These are phyloP conservation scores for Coccinonectria pachysandricola DNA, from an alignment of 2,329 filamentous ascomycete species.

Conservation along the genomic window DNA sequence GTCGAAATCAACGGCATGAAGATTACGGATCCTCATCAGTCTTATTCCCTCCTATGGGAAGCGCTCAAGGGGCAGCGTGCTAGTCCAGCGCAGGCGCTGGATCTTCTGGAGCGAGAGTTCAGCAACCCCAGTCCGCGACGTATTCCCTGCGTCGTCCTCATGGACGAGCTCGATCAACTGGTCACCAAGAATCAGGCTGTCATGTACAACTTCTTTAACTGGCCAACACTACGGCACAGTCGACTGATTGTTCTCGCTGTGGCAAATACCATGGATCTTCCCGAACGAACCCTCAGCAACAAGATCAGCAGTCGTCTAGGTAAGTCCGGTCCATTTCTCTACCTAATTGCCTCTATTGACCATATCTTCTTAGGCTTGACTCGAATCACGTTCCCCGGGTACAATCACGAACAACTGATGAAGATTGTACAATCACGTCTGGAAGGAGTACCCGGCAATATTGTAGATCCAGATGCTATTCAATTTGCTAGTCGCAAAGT, in stretches of 20 bases:
- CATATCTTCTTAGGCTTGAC: conserved; percentile 51
- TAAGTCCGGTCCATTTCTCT: no score
- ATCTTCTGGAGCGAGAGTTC: conserved; percentile 86
- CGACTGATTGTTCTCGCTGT: conserved; percentile 92
- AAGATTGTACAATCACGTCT: conserved; percentile 93
- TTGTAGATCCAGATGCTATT: conserved; percentile 86
- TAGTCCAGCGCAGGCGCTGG: conserved; percentile 80
- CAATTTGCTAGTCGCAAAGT: conserved; percentile 97
- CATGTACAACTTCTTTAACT: conserved; percentile 99
- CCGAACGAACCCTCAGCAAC: conserved; percentile 91
- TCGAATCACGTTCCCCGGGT: conserved; percentile 92
- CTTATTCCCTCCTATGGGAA: conserved; percentile 92
- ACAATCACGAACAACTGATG: conserved; percentile 95
- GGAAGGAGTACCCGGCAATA: conserved; percentile 74
- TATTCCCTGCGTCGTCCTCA: conserved; percentile 90
- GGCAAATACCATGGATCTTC: conserved; percentile 97
- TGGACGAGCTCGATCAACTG: conserved; percentile 96
- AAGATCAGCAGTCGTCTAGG: conserved; percentile 89
- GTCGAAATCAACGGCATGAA: conserved; percentile 99
- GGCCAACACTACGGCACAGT: conserved; percentile 85
- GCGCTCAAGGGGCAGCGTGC: conserved; percentile 88
- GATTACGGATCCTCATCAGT: conserved; percentile 94
- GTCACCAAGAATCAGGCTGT: conserved; percentile 98
- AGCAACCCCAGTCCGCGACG: conserved; percentile 80
- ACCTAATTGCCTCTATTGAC: conserved; percentile 2